phyloP scores from a whole-genome alignment of 2,329 filamentous ascomycete genomes.

The Cryoendolithus antarcticus region DNA sequence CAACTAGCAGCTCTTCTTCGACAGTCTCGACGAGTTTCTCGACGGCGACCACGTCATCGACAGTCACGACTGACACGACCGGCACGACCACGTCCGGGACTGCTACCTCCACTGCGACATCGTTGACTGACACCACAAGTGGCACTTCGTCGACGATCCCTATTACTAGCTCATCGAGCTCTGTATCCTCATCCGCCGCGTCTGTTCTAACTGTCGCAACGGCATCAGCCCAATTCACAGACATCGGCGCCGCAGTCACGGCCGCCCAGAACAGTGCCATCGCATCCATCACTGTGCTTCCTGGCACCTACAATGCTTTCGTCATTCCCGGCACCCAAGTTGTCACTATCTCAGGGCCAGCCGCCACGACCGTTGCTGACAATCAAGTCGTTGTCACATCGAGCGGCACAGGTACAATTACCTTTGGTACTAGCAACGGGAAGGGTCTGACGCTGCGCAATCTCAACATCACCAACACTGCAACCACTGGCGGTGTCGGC shows the following conservation, averaged over 20 bases:
- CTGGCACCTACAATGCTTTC: conserved; percentile 34
- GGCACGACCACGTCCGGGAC: conserved; percentile 4
- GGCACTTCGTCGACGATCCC: conserved; percentile 1
- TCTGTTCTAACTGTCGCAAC: conserved; percentile 32
- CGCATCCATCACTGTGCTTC: conserved; percentile 32
- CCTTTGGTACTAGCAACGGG: conserved; percentile 9
- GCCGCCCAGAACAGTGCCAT: conserved; percentile 31
- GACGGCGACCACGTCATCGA: not conserved
- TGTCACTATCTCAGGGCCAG: conserved; percentile 29
- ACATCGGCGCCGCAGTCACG: conserved; percentile 32
- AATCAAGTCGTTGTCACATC: conserved; percentile 3
- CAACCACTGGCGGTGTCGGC: conserved; percentile 5
- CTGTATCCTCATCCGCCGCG: not conserved
- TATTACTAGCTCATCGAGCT: too few species aligned
- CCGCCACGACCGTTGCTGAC: conserved; percentile 5
- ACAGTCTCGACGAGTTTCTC: not conserved
- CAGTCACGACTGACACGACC: conserved; percentile 4
- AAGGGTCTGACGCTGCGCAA: conserved; percentile 27
- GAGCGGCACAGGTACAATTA: conserved; percentile 1
- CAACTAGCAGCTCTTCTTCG: not conserved
- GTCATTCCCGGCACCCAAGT: conserved; percentile 28
- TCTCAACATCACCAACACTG: conserved; percentile 28
- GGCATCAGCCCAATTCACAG: conserved; percentile 34
- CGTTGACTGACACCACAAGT: conserved; percentile 14
- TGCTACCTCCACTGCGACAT: conserved; percentile 5